A percentile compares a stretch with the other conserved stretches of the same genome.
phyloP scores from a whole-genome alignment of 495 filamentous ascomycete species.

The Penicillium angulare region DNA sequence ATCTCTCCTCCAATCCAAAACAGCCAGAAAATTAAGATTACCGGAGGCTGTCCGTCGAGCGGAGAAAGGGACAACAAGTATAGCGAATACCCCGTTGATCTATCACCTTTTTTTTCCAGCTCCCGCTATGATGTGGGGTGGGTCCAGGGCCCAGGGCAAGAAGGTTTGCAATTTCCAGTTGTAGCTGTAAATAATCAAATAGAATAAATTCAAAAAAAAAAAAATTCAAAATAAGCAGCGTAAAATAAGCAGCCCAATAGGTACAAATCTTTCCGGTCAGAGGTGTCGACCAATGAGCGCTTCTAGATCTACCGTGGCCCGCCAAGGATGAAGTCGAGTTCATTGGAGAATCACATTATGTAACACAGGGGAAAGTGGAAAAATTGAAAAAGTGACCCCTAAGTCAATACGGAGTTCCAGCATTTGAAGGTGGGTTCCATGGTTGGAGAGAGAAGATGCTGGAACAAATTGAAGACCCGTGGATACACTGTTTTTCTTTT shows the following conservation, averaged over 20 bases:
- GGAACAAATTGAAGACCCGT: constrained; percentile 4
- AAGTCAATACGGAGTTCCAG: too few species aligned
- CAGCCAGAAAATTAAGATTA: too few species aligned
- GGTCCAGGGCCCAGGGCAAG: background rate
- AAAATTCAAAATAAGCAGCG: too few species aligned
- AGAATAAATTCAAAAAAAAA: too few species aligned
- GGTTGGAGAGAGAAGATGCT: constrained; percentile 22
- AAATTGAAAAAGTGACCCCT: too few species aligned
- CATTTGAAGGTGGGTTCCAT: too few species aligned
- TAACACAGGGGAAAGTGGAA: constrained; percentile 19
- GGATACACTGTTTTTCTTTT: too few species aligned
- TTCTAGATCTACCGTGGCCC: background rate
- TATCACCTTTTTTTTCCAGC: constrained; percentile 9
- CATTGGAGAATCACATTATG: constrained; percentile 23
- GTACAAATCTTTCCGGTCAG: constrained; percentile 8
- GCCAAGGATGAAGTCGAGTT: constrained; percentile 20
- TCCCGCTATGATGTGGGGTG: background rate
- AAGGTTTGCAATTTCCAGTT: constrained; percentile 8
- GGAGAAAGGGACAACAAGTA: constrained; percentile 1
- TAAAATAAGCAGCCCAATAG: background rate
- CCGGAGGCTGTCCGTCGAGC: constrained; percentile 9
- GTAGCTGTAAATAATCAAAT: too few species aligned
- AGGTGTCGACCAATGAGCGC: constrained; percentile 8
- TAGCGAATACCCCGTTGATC: constrained; percentile 8
- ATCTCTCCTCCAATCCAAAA: too few species aligned